Base-by-base conservation (phyloP, 306 rosid species). In the Dalbergia cultrata region DNA sequence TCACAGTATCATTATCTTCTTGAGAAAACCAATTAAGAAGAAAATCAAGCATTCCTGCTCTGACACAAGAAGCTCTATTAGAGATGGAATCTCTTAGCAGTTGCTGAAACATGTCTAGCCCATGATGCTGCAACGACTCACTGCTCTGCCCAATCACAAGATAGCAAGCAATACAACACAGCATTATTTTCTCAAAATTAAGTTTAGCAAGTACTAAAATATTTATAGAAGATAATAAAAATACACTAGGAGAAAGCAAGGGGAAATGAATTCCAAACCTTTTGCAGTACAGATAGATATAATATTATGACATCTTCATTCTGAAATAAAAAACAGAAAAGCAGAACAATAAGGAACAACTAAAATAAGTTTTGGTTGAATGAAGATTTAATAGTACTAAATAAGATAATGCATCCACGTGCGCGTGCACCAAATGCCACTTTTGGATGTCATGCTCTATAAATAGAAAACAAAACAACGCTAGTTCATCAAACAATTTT, bases 131-230 rank as follows among this genome's bases (percentile, higher is more conserved):
- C 89, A 73, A 82, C 7, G 90, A 85, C 88, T 90, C 97, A 88
- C 97, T 95, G 98, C 97, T 95, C 99, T 95, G 99, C 97, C 98
- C 98, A 88, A 74, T 87, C 90, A 89, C 81, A 91, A 91, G 80
- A 89, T 78, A 80, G 81, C 80, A 82, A 86, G 81, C 78, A 89
- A 85, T 72, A 80, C 72, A 76, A 64, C 63, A 72, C 61, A 75
- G 62, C 82, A 83, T 72, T 72, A 19, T 85, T 74, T 83, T 77
- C 75, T 83, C 39, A 50, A 82, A 81, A 49, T 37, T 61, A 67
- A 63, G 43, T 26, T 68, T 41, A 39, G 69, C 74, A 62, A 17
- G 39, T 33, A 79, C 17, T 41, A 26, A 43, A 81, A 41, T 6
- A 71, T 67, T 39, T 13, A 82, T 19, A 64, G n/a, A 34, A 39